phyloP scores from a whole-genome alignment of 805 yeast genomes.

The Spathaspora boniae region DNA sequence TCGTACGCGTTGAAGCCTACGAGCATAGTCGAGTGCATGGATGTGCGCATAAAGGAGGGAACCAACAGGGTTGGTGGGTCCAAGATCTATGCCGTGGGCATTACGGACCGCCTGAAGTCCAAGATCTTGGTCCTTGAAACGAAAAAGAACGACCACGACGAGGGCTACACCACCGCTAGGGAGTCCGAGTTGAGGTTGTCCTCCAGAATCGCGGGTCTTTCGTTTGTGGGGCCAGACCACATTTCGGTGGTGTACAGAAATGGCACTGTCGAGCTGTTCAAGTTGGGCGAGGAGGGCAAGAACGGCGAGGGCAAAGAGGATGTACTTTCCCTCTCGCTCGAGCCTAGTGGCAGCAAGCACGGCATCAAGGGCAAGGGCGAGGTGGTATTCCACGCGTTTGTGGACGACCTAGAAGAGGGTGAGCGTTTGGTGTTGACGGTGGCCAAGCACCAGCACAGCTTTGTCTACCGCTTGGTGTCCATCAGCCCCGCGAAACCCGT shows the following conservation, averaged over 20 bases:
- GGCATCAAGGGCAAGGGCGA: neutral
- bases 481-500: conserved; percentile 12
- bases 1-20: conserved; percentile 51
- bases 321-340: too few species aligned
- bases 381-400: conserved; percentile 7
- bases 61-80: too few species aligned
- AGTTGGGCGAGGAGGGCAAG: conserved; percentile 11
- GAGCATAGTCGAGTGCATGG: conserved; percentile 42
- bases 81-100: conserved; percentile 37
- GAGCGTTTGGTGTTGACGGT: conserved; percentile 4
- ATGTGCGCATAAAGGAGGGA: conserved; percentile 12
- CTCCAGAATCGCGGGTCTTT: conserved; percentile 14
- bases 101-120: conserved; percentile 31
- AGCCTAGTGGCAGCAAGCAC: too few species aligned
- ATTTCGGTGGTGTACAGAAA: conserved; percentile 17
- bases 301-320: conserved; percentile 6
- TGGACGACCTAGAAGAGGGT: conserved; percentile 6
- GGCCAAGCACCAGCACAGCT: conserved; percentile 5
- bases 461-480: conserved; percentile 23
- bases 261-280: conserved; percentile 13
- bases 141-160: conserved; percentile 9
- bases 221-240: conserved; percentile 23
- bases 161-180: conserved; percentile 6
- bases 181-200: conserved; percentile 10
- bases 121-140: conserved; percentile 23